Conservation (phyloP, 176 grass and related monocot species). For the Themeda triandra region DNA sequence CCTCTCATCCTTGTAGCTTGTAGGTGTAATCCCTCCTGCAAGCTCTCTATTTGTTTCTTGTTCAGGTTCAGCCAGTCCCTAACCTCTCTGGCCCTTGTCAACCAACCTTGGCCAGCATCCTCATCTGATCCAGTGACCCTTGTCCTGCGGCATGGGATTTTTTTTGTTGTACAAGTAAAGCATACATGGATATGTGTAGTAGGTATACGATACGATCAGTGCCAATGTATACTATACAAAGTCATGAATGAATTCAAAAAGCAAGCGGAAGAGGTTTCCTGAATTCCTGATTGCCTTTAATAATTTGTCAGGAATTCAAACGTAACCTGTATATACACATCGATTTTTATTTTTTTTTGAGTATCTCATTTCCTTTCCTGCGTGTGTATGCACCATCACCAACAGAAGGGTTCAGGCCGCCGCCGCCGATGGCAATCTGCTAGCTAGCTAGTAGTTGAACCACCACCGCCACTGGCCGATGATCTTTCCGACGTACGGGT, state of each 20-base stretch:
- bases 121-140: slow-evolving; percentile 1
- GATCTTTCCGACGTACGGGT: slow-evolving; percentile 45
- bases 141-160: not conserved
- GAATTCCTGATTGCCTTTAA: not conserved
- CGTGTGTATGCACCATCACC: not conserved
- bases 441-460: slow-evolving; percentile 33
- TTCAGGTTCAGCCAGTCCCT: slow-evolving; percentile 1
- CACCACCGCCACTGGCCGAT: slow-evolving; percentile 47
- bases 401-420: not conserved
- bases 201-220: slow-evolving; percentile 7
- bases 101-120: not conserved
- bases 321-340: not conserved
- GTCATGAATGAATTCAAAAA: not conserved
- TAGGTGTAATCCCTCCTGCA: not conserved
- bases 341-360: too few species aligned
- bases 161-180: not conserved
- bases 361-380: too few species aligned
- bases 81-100: not conserved
- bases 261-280: not conserved
- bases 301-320: not conserved
- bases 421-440: not conserved
- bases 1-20: too few species aligned
- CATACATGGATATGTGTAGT: not conserved
- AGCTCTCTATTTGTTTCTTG: not conserved
- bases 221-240: slow-evolving; percentile 24